phyloP scores from a whole-genome alignment of 495 filamentous ascomycete genomes.

The Xylaria scruposa region DNA sequence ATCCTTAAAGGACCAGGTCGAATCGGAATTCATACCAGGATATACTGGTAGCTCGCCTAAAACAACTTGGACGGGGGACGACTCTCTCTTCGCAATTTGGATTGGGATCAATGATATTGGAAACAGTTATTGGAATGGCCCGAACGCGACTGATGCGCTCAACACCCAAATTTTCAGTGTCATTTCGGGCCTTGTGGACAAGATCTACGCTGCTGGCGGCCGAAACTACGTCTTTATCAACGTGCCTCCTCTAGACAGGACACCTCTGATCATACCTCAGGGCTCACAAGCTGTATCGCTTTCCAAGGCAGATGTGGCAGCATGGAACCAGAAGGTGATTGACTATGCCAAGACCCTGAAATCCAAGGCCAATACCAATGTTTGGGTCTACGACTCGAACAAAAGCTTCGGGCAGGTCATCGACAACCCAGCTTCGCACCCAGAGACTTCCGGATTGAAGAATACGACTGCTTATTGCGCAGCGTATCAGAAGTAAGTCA shows the following conservation, averaged over 20 bases:
- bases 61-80: constrained; percentile 60
- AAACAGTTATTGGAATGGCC: constrained; percentile 62
- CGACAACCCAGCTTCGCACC: constrained; percentile 56
- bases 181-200: constrained; percentile 61
- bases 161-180: constrained; percentile 62
- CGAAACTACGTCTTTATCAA: constrained; percentile 79
- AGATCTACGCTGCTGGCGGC: constrained; percentile 68
- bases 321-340: constrained; percentile 48
- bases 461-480: constrained; percentile 63
- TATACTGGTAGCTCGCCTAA: constrained; percentile 48
- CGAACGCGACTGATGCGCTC: constrained; percentile 45
- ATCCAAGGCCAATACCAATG: constrained; percentile 47
- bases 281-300: constrained; percentile 32
- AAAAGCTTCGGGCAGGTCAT: constrained; percentile 61
- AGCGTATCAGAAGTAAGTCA: constrained; percentile 61
- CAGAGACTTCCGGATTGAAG: constrained; percentile 52
- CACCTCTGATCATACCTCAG: constrained; percentile 57
- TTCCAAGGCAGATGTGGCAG: constrained; percentile 46
- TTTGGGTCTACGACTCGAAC: constrained; percentile 55
- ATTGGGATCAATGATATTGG: constrained; percentile 85
- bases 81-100: constrained; percentile 73
- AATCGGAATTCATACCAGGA: constrained; percentile 53
- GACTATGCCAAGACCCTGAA: constrained; percentile 46
- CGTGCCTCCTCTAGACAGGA: constrained; percentile 74
- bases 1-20: constrained; percentile 65